Evolutionary conservation across 805 yeast species (phyloP), one percentile per base, ranked within the genome.

Genomic region (Metschnikowia koreensis): DNA sequence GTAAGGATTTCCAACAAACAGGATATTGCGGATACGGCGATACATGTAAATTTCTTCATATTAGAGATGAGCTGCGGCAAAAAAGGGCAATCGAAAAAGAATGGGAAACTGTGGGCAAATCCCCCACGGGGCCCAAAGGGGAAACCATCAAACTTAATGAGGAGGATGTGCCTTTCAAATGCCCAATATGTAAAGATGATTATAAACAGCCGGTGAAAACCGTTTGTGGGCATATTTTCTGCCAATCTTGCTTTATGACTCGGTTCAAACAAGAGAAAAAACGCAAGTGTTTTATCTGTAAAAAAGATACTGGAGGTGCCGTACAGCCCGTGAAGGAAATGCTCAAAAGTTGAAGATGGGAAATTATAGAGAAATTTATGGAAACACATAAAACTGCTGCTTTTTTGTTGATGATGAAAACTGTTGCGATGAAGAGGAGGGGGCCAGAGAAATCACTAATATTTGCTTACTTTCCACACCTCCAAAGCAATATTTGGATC

Each of bases 1-100:
- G 99, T 65, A 94, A 93, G 63, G 98, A 94, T 67, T 94, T 80
- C 67, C 80, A 83, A 52, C 87, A 86, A 59, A 92, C 96, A 0
- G 99, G 99, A 0, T 92, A 83, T 64, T 94, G 99, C 76, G 97
- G 97, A 6, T 94, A 86, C 66, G 99, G 99, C 8, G 99, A 94
- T 61, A 86, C 94, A 36, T 94, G 99, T 73, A 94, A 94, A 70
- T 94, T 94, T 66, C 66, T 93, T 36, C 99, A 94, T 65, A 81
- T 89, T 13, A 72, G 99, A 67, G 97, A 89, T 59, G 96, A 89
- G 62, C 87, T 84, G 69, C 80, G 77, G 50, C 84, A 84, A 44
- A 88, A 85, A 31, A 82, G 84, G 81, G 82, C 85, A 52, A 66
- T 85, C 7, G 66, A 77, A 28, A 76, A 75, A 52, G 96, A 89